Evolutionary conservation across 805 yeast species (phyloP), one percentile per base, ranked within the genome.

Genomic region (Nakazawaea ishiwadae): DNA sequence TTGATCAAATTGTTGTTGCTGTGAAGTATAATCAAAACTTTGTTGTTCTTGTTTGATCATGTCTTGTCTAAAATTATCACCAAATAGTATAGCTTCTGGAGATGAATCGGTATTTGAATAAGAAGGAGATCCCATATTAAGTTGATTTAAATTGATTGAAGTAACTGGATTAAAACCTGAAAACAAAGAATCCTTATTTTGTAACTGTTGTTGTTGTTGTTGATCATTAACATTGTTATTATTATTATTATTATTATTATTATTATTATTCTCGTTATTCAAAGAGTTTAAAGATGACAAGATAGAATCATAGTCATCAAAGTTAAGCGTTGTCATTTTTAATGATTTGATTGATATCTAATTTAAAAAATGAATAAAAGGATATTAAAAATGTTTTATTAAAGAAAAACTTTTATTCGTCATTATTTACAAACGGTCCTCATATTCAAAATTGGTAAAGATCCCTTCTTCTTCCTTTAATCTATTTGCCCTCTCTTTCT

Each of bases 81-180:
- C 44, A 32, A 58, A 48, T n/a, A 62, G 49, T 33, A 60, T 53
- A 14, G 53, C 62, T 37, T 62, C 67, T 4, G 68, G 68, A 3
- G 66, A 62, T 1, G 68, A 63, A 6, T 64, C 67, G 8, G 58
- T 50, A 8, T 64, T 59, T 14, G 35, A 17, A 42, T 59, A 60
- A 10, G 45, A 33, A 8, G 67, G 66, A 3, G 66, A 60, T 15
- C 30, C 32, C 44, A 40, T 28, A 21, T 31, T 31, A 17, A 37
- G 30, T 31, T 37, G 41, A 20, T 29, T 37, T 20, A 31, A 26
- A 24, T 38, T 31, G 18, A 31, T 23, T 12, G 41, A 31, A 21
- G 41, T 31, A 6, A 21, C 27, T 18, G 41, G 39, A 14, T 37
- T 37, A 20, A 37, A 37, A 7, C 34, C 34, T 10, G 18, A 12